These are phyloP conservation scores for Chlamydomonas incerta DNA, from an alignment of 139 green algal species.

Conservation along the genomic window DNA sequence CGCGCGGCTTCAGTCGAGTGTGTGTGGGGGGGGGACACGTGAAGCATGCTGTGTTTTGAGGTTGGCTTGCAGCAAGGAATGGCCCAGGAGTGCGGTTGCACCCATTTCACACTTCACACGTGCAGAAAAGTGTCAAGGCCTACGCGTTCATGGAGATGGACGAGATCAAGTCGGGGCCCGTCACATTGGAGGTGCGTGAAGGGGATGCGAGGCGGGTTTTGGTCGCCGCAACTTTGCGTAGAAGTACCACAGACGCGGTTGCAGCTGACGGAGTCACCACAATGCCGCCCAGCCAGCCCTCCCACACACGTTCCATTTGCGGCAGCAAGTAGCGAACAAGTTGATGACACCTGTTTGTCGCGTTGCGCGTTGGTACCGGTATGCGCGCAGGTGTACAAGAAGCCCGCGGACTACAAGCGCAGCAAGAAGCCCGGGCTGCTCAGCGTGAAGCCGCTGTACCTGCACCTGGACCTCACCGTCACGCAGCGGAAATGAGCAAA, in stretches of 20 bases:
- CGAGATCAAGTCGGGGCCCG: slow-evolving; percentile 60
- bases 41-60: no score
- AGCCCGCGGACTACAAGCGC: slow-evolving; percentile 68
- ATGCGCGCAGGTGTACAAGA: slow-evolving; percentile 68
- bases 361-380: not conserved
- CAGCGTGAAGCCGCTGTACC: slow-evolving; percentile 72
- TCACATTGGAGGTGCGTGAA: slow-evolving; percentile 69
- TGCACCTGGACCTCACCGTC: slow-evolving; percentile 62
- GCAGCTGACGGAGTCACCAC: no score
- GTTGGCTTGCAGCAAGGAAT: not conserved
- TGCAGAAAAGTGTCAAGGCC: slow-evolving; percentile 64
- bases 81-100: no score
- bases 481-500: not conserved
- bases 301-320: no score
- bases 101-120: not conserved
- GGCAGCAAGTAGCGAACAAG: no score
- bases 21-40: no score
- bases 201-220: no score
- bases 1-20: no score
- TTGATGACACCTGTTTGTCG: no score
- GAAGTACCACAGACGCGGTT: no score
- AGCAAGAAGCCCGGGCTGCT: slow-evolving; percentile 64
- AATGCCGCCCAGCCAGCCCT: no score
- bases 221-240: no score
- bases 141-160: slow-evolving; percentile 74